These are phyloP conservation scores for Alternaria metachromatica DNA, from an alignment of 2,329 filamentous ascomycete species.

Conservation along the genomic window DNA sequence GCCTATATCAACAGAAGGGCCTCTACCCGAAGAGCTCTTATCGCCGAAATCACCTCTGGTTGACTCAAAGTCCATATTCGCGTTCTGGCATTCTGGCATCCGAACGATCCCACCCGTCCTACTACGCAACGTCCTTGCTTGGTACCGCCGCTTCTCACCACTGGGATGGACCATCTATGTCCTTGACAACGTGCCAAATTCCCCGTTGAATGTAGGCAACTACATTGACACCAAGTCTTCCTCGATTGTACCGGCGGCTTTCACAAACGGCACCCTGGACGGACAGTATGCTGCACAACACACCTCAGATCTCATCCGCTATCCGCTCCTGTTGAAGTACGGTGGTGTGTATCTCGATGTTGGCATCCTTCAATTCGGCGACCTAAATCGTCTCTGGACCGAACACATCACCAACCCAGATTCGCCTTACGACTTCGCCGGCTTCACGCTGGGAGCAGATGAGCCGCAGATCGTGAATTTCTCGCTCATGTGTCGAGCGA, in stretches of 20 bases:
- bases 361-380: constrained; percentile 64
- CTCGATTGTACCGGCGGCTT: constrained; percentile 57
- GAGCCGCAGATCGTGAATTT: constrained; percentile 31
- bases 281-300: constrained; percentile 62
- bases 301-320: constrained; percentile 65
- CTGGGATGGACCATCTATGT: constrained; percentile 63
- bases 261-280: constrained; percentile 56
- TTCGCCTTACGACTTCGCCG: constrained; percentile 52
- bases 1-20: background rate
- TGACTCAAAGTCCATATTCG: constrained; percentile 63
- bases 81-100: constrained; percentile 64
- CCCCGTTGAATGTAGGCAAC: constrained; percentile 57
- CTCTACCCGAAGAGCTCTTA: constrained; percentile 15
- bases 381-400: constrained; percentile 62
- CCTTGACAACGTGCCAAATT: constrained; percentile 54
- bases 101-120: constrained; percentile 59
- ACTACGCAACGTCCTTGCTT: constrained; percentile 61
- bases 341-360: constrained; percentile 67
- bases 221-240: constrained; percentile 58
- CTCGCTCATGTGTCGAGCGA: constrained; percentile 26
- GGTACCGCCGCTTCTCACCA: constrained; percentile 60
- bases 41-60: constrained; percentile 46
- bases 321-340: constrained; percentile 62
- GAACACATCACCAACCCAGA: constrained; percentile 55
- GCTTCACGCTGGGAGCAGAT: constrained; percentile 34